Evolutionary conservation across 2,329 filamentous ascomycete species (phyloP), one percentile per base, ranked within the genome.

Genomic region (Sarocladiaceae sp.): DNA sequence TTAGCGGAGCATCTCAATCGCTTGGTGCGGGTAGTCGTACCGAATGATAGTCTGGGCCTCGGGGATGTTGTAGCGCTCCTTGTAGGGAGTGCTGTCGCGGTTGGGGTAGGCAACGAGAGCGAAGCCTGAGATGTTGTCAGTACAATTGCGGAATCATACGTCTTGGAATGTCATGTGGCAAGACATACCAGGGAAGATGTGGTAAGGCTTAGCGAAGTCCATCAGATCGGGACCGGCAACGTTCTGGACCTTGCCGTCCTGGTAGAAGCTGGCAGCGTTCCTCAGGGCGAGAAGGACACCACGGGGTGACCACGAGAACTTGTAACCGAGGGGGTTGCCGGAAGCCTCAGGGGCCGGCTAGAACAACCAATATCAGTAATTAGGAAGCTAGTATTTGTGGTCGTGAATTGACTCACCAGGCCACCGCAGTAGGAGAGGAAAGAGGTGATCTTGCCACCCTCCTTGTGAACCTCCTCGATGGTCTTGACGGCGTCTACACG

Each of bases 21-120:
- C 13, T n/a, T 28, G 4, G 10, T 89, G 50, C 90, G 18, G 22
- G 6, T 5, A 28, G 25, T 28, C 25, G 13, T 31, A 48, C 44
- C 44, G 82, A 67, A 96, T 77, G 62, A 97, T 83, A 50, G 89
- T 96, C 71, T 96, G 88, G 13, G 90, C 90, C 75, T 97, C 93
- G 50, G 92, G 91, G 64, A 97, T 97, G 71, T 83, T 73, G 80
- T 97, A 97, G 57, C 89, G 84, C 78, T 96, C 86, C 66, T 84
- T 86, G 83, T 94, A 97, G 8, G 82, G 78, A 15, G 89, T 94
- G 18, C 86, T 92, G 73, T 97, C 92, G 61, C 92, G 80, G 83
- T 97, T 97, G 53, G 88, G 88, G 74, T 97, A 97, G 37, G 87
- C 90, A 60, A 97, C 91, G 62, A 96, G 93, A 50, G 87, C 86